Evolutionary conservation across 2,329 filamentous ascomycete genomes (phyloP).

Genomic region (Ascosphaera pollenicola): DNA sequence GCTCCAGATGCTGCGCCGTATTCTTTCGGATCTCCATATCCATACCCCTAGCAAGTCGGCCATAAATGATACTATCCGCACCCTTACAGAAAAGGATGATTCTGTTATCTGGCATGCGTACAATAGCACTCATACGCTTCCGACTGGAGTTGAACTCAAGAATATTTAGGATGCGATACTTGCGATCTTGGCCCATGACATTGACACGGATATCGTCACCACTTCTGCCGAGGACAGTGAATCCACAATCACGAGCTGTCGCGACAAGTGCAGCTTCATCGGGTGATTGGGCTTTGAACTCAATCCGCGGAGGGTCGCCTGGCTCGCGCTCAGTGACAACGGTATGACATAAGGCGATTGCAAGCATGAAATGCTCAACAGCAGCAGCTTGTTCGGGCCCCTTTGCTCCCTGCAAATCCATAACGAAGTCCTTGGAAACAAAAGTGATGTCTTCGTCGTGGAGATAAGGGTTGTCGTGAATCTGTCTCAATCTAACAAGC

Average conservation of each 20-base stretch:
- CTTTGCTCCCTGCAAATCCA: constrained; percentile 57
- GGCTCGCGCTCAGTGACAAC: constrained; percentile 80
- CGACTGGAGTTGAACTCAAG: constrained; percentile 94
- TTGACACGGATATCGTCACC: constrained; percentile 69
- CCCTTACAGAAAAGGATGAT: constrained; percentile 95
- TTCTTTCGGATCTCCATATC: constrained; percentile 61
- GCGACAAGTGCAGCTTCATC: constrained; percentile 89
- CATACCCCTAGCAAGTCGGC: constrained; percentile 62
- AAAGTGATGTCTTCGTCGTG: constrained; percentile 82
- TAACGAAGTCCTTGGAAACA: constrained; percentile 70
- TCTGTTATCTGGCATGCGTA: constrained; percentile 75
- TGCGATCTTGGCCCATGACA: constrained; percentile 62
- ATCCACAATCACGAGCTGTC: constrained; percentile 86
- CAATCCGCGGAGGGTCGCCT: constrained; percentile 73
- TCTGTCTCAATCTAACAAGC: constrained; percentile 44
- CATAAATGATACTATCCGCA: constrained; percentile 93
- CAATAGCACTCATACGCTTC: constrained; percentile 95
- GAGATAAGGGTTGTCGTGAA: constrained; percentile 79
- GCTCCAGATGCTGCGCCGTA: constrained; percentile 86
- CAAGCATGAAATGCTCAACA: constrained; percentile 82
- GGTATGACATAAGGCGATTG: constrained; percentile 84
- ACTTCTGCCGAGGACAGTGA: constrained; percentile 66
- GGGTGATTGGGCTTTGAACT: constrained; percentile 93
- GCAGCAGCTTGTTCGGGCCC: constrained; percentile 55
- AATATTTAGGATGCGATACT: constrained; percentile 76